A percentile compares a stretch with the other conserved stretches of the same genome.
phyloP scores from a whole-genome alignment of 495 filamentous ascomycete species.

The Lophium mytilinum region DNA sequence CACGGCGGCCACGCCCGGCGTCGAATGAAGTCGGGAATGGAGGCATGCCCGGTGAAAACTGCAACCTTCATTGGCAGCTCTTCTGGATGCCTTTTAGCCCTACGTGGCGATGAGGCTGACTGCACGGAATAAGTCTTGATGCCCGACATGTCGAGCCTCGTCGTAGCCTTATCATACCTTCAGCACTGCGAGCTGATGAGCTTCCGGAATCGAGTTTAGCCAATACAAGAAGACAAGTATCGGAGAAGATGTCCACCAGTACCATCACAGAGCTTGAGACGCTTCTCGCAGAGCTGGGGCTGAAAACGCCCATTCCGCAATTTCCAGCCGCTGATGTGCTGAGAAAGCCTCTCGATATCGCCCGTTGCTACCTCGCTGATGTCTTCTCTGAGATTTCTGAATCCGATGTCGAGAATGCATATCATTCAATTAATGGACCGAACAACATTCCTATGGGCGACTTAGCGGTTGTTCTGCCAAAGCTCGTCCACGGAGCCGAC shows the following conservation, averaged over 20 bases:
- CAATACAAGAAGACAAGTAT: not conserved
- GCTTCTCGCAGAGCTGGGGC: not conserved
- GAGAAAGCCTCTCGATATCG: slow-evolving; percentile 12
- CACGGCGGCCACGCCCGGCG: too few relatives aligned
- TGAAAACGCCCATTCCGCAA: slow-evolving; percentile 2
- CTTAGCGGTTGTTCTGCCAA: slow-evolving; percentile 8
- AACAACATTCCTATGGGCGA: slow-evolving; percentile 9
- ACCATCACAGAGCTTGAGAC: slow-evolving; percentile 6
- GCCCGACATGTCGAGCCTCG: not conserved
- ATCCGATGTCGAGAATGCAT: not conserved
- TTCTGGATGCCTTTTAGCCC: too few relatives aligned
- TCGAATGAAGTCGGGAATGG: too few relatives aligned
- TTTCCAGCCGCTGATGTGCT: not conserved
- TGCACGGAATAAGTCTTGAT: not conserved
- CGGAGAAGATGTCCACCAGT: not conserved
- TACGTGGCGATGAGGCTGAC: too few relatives aligned
- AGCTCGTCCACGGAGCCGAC: slow-evolving; percentile 7
- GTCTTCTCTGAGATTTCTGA: slow-evolving; percentile 3
- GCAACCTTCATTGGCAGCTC: too few relatives aligned
- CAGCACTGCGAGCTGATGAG: not conserved
- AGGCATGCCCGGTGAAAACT: too few relatives aligned
- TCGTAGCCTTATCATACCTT: not conserved
- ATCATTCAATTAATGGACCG: slow-evolving; percentile 8
- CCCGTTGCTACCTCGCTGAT: slow-evolving; percentile 12
- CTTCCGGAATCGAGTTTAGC: not conserved